Conservation (phyloP, 352 stramenopile species). For the Phytopythium ostracodes region DNA sequence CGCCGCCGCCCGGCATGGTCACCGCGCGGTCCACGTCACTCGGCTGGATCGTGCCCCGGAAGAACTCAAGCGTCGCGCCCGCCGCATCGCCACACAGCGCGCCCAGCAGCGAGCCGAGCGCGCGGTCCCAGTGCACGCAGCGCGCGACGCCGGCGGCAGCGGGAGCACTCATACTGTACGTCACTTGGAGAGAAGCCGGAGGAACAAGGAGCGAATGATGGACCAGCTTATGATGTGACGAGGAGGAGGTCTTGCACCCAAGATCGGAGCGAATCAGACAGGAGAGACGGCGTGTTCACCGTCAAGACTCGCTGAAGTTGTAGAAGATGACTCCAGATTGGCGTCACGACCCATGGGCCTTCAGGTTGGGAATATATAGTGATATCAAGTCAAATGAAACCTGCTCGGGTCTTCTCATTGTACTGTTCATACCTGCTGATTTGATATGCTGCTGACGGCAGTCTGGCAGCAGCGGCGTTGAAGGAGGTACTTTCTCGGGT, state of each 20-base stretch:
- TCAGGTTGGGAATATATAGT: too few relatives aligned
- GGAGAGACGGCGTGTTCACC: not conserved
- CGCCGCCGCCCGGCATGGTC: constrained; percentile 46
- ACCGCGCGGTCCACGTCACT: constrained; percentile 25
- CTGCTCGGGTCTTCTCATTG: too few relatives aligned
- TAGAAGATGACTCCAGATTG: not conserved
- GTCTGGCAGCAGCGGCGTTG: not conserved
- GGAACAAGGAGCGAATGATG: not conserved
- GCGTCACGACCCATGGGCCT: too few relatives aligned
- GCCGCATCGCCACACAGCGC: constrained; percentile 45
- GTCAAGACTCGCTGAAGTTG: not conserved
- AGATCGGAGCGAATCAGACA: not conserved
- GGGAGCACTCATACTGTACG: not conserved
- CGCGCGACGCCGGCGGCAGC: not conserved
- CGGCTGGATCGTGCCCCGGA: constrained; percentile 18
- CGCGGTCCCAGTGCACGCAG: constrained; percentile 22
- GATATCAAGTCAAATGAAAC: too few relatives aligned
- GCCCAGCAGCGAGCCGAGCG: constrained; percentile 46
- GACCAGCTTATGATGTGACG: not conserved
- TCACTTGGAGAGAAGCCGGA: too few relatives aligned
- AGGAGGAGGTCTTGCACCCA: not conserved
- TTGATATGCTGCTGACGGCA: not conserved
- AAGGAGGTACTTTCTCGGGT: not conserved
- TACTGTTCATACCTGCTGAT: not conserved
- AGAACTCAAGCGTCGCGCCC: constrained; percentile 54